Evolutionary conservation across 164 flowering plant species (phyloP), one percentile per base, ranked within the genome.

Genomic region (Santalum album): DNA sequence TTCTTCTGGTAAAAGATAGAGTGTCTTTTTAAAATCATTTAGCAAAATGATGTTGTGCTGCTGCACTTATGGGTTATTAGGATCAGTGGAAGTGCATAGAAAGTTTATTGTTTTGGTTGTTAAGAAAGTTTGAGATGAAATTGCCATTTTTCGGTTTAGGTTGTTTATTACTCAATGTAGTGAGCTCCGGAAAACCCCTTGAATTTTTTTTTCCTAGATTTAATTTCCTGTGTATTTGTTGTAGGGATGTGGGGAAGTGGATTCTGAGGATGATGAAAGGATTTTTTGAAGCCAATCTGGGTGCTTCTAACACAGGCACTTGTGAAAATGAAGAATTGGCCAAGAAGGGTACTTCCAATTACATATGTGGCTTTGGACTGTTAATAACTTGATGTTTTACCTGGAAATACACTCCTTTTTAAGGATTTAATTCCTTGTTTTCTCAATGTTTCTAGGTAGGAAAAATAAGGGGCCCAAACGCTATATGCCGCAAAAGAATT

Each of bases 191-290:
- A n/a, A n/a, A n/a, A n/a, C n/a, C n/a, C n/a, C n/a, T n/a, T n/a
- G n/a, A n/a, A n/a, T 2, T 45, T 22, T 38, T 17, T 21, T 38
- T 10, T 56, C 25, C 58, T 56, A 49, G 48, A 16, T n/a, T 21
- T 60, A 9, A 49, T 60, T 60, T 51, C n/a, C 45, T 52, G 43
- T 39, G 38, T 18, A 25, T 54, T 19, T 61, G 38, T 61, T 62
- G 20, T 54, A 92, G 97, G 79, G 95, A 95, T 23, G 86, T 92
- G 32, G 99, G 99, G 7, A 83, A 87, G 50, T 87, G 91, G 97
- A 78, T 74, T 53, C 50, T 89, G 65, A 78, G 58, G 80, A 74
- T 78, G 9, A 69, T 83, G 82, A 62, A 79, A 55, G 90, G 66
- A 0, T 87, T 74, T 70, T 92, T 92, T 60, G 66, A 63, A 44